Evolutionary conservation across 352 stramenopile species (phyloP).

Genomic region (Phytophthora pisi): DNA sequence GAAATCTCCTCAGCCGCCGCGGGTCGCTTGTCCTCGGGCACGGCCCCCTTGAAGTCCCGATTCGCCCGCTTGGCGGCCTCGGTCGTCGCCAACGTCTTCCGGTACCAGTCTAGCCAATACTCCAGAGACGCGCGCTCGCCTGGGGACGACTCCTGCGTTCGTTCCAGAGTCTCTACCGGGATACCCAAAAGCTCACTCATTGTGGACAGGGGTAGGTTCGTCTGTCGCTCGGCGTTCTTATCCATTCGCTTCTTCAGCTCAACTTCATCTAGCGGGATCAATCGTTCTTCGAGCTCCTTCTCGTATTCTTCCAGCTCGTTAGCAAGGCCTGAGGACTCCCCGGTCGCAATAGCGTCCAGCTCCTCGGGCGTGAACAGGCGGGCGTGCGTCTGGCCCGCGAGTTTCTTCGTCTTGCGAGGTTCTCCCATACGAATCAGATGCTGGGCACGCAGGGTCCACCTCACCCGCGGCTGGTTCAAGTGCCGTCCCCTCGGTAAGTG

Average conservation of each 20-base stretch:
- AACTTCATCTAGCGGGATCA: constrained; percentile 2
- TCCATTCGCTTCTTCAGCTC: neutral
- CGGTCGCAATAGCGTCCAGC: neutral
- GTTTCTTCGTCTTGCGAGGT: too few relatives aligned
- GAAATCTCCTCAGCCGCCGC: too few relatives aligned
- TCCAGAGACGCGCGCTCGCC: neutral
- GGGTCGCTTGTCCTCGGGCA: too few relatives aligned
- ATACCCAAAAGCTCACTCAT: neutral
- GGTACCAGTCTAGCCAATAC: constrained; percentile 10
- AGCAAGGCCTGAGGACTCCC: neutral
- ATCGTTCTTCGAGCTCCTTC: constrained; percentile 7
- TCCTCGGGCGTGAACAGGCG: neutral
- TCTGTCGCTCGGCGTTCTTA: constrained; percentile 1
- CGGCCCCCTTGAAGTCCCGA: neutral
- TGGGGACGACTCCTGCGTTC: neutral
- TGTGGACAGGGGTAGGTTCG: neutral
- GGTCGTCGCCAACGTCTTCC: neutral
- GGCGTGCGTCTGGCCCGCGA: neutral
- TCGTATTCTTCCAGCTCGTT: constrained; percentile 1
- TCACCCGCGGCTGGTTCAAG: too few relatives aligned
- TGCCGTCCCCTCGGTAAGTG: too few relatives aligned
- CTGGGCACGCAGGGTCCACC: too few relatives aligned
- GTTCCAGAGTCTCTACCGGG: neutral
- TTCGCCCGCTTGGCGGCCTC: neutral
- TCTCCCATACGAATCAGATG: too few relatives aligned